Conservation (phyloP, 148 eudicot genomes). For the Pharnaceum exiguum region DNA sequence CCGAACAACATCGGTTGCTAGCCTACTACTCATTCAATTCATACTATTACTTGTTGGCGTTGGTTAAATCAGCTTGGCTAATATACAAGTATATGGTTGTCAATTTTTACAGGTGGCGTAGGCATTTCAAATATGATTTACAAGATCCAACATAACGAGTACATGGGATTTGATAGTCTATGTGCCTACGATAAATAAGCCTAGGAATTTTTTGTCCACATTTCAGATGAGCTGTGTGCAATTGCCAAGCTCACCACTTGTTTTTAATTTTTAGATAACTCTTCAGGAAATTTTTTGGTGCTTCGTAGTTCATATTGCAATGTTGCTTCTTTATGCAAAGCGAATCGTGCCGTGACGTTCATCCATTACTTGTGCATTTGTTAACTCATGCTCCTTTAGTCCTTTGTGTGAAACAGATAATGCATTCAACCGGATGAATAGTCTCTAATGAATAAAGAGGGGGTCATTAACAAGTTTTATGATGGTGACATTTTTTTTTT, state of each 20-base stretch:
- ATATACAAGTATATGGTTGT: no score
- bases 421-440: no score
- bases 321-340: no score
- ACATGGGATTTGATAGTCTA: conserved; percentile 50
- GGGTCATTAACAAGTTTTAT: no score
- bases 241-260: not conserved
- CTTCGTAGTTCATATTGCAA: not conserved
- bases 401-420: no score
- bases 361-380: no score
- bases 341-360: not conserved
- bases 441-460: no score
- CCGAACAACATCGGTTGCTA: not conserved
- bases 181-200: conserved; percentile 21
- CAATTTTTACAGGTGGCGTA: conserved; percentile 29
- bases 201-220: not conserved
- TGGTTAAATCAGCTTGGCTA: not conserved
- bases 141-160: conserved; percentile 30
- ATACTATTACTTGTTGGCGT: not conserved
- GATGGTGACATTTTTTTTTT: no score
- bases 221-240: not conserved
- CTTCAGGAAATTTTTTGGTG: conserved; percentile 4
- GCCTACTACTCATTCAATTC: not conserved
- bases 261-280: conserved; percentile 3
- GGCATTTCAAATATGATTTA: conserved; percentile 36
- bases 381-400: no score